phyloP scores from a whole-genome alignment of 1,284 basidiomycete genomes.

The Laetiporus sulphureus region DNA sequence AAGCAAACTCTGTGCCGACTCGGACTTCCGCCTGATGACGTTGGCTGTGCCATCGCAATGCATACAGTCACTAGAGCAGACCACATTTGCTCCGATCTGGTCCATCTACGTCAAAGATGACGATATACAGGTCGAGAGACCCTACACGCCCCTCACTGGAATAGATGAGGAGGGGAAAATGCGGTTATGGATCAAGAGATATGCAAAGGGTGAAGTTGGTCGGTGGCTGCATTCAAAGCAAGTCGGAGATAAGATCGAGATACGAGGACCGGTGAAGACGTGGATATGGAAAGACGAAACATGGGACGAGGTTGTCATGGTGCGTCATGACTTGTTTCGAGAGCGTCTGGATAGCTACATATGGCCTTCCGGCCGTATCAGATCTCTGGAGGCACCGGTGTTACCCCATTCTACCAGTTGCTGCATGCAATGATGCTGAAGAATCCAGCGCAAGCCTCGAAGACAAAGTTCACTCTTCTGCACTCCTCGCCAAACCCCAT shows the following conservation, averaged over 20 bases:
- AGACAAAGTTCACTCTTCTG: constrained; percentile 60
- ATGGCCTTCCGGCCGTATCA: too few relatives aligned
- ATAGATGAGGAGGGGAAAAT: constrained; percentile 57
- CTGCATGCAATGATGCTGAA: constrained; percentile 34
- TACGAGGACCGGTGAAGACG: constrained; percentile 73
- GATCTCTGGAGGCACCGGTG: constrained; percentile 81
- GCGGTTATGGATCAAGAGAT: constrained; percentile 73
- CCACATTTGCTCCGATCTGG: constrained; percentile 47
- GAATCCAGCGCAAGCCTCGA: constrained; percentile 26
- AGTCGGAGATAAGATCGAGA: constrained; percentile 60
- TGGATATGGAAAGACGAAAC: constrained; percentile 56
- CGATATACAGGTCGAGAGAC: constrained; percentile 83
- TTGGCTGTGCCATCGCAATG: constrained; percentile 46
- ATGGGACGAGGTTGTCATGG: constrained; percentile 80
- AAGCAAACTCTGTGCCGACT: constrained; percentile 40
- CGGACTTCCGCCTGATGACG: constrained; percentile 40
- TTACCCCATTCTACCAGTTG: constrained; percentile 75
- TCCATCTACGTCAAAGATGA: constrained; percentile 80
- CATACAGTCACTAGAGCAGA: constrained; percentile 22
- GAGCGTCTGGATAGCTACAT: constrained; percentile 3
- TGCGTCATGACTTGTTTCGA: constrained; percentile 24
- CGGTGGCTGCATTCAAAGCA: constrained; percentile 72
- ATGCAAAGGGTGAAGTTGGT: constrained; percentile 74
- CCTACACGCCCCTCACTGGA: constrained; percentile 75
- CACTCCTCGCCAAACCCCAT: constrained; percentile 56